These are phyloP conservation scores for Diaporthe sp. DNA, from an alignment of 2,329 filamentous ascomycete genomes.

Conservation along the genomic window DNA sequence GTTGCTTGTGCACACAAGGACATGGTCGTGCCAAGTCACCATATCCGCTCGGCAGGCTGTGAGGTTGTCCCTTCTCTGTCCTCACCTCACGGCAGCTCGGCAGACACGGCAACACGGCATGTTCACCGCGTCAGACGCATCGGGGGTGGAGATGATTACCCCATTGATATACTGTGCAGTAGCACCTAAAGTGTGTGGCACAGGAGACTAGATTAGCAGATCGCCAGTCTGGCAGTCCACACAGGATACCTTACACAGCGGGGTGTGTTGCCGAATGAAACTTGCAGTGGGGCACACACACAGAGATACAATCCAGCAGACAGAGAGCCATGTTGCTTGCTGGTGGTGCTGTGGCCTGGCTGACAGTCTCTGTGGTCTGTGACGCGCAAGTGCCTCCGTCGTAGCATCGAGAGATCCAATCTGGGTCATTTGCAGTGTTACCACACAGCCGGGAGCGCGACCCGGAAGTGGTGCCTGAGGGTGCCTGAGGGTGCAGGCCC, in stretches of 20 bases:
- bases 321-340: not conserved
- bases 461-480: not conserved
- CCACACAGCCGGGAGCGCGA: conserved; percentile 17
- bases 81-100: not conserved
- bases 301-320: not conserved
- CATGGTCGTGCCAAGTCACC: not conserved
- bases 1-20: not conserved
- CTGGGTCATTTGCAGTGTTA: conserved; percentile 8
- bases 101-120: conserved; percentile 10
- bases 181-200: not conserved
- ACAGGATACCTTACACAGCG: not conserved
- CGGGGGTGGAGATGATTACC: conserved; percentile 22
- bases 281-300: not conserved
- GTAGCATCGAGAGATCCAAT: not conserved
- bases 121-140: not conserved
- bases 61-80: not conserved
- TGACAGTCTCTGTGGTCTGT: not conserved
- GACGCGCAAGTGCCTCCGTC: not conserved
- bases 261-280: conserved; percentile 22
- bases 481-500: not conserved
- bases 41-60: conserved; percentile 10
- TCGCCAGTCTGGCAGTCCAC: conserved; percentile 3
- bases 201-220: not conserved
- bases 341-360: not conserved
- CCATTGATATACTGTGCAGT: conserved; percentile 7